phyloP scores from a whole-genome alignment of 2,329 filamentous ascomycete genomes.

The Myriosclerotinia curreyana region DNA sequence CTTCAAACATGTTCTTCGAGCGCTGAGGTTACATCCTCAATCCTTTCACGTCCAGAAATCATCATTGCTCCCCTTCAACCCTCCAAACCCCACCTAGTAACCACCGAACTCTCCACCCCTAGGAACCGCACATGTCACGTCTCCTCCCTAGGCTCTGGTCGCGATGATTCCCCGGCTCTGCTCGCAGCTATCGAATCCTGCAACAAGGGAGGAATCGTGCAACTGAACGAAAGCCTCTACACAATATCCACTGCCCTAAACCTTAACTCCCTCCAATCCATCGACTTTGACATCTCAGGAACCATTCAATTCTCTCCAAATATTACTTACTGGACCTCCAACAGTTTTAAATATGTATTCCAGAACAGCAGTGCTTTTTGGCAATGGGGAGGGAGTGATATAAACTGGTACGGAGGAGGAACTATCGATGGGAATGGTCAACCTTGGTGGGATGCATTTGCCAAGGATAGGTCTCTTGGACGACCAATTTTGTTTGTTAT shows the following conservation, averaged over 20 bases:
- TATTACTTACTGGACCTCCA: conserved; percentile 7
- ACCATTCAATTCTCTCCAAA: conserved; percentile 13
- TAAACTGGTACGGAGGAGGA: conserved; percentile 14
- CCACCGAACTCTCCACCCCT: background rate
- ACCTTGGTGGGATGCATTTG: conserved; percentile 18
- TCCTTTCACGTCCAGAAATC: conserved; percentile 1
- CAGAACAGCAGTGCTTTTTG: conserved; percentile 13
- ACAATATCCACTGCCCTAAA: conserved; percentile 14
- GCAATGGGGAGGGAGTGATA: conserved; percentile 11
- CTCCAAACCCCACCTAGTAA: conserved; percentile 1
- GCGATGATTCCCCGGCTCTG: conserved; percentile 9
- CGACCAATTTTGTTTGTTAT: conserved; percentile 18
- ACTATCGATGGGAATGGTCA: conserved; percentile 19
- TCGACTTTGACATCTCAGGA: conserved; percentile 14
- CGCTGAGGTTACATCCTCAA: background rate
- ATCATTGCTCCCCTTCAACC: conserved; percentile 13
- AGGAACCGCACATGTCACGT: conserved; percentile 17
- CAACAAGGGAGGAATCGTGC: conserved; percentile 13
- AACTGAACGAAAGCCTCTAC: conserved; percentile 12
- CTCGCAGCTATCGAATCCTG: conserved; percentile 14
- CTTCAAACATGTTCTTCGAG: background rate
- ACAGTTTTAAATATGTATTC: conserved; percentile 11
- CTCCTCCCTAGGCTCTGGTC: background rate
- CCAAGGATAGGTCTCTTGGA: background rate
- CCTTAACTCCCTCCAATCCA: conserved; percentile 8